Percentiles rank a stretch among this genome's conserved stretches.
Conservation (phyloP, 805 yeast species). For the Lachancea sp. region DNA sequence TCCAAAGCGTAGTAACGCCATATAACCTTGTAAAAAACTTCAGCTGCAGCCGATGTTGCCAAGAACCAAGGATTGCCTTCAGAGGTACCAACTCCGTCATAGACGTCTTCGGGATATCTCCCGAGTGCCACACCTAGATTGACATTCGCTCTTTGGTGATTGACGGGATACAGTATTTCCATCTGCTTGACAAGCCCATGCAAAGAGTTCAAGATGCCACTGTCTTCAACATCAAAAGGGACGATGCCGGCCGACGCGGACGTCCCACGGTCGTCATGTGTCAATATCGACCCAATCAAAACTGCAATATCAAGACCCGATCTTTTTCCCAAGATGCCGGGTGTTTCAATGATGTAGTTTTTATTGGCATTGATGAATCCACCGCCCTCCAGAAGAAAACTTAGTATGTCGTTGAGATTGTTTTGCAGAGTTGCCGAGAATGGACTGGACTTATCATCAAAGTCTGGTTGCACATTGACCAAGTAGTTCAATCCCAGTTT, state of each 20-base stretch:
- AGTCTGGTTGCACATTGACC: conserved; percentile 12
- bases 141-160: conserved; percentile 41
- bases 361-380: conserved; percentile 35
- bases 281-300: conserved; percentile 38
- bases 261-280: conserved; percentile 42
- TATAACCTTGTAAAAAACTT: conserved; percentile 51
- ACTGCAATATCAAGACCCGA: conserved; percentile 77
- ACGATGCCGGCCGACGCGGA: conserved; percentile 32
- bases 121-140: conserved; percentile 63
- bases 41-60: conserved; percentile 64
- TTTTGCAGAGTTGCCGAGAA: conserved; percentile 18
- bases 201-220: conserved; percentile 56
- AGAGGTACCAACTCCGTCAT: conserved; percentile 63
- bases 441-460: conserved; percentile 18
- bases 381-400: conserved; percentile 27
- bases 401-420: conserved; percentile 19
- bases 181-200: conserved; percentile 57
- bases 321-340: conserved; percentile 42
- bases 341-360: conserved; percentile 68
- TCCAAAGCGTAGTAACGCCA: conserved; percentile 36
- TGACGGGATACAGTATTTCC: conserved; percentile 72
- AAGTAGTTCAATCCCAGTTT: conserved; percentile 45
- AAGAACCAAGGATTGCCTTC: conserved; percentile 96
- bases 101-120: conserved; percentile 87
- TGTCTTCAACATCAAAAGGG: conserved; percentile 59